These are phyloP conservation scores for Hordeum vulgare DNA, from an alignment of 176 grass and related monocot genomes.

Conservation along the genomic window DNA sequence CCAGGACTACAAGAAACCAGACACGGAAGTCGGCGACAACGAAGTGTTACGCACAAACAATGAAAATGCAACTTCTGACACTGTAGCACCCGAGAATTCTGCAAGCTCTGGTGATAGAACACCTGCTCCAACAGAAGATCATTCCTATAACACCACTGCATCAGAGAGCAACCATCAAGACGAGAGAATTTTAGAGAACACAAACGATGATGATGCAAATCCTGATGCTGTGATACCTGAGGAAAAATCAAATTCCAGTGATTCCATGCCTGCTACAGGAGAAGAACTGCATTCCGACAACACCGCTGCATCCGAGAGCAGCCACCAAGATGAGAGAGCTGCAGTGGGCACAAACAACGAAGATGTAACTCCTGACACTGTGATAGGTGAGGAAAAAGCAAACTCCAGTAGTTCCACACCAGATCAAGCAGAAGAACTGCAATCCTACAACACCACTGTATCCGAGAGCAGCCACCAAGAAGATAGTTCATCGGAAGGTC, in stretches of 20 bases:
- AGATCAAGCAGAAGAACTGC: conserved; percentile 25
- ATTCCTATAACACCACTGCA: conserved; percentile 20
- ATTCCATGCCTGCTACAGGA: background rate
- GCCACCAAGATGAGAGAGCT: conserved; percentile 12
- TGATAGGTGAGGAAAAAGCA: background rate
- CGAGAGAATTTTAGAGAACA: conserved; percentile 4
- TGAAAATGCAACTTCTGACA: conserved; percentile 17
- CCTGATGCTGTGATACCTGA: background rate
- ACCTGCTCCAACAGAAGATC: conserved; percentile 22
- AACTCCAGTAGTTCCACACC: conserved; percentile 16
- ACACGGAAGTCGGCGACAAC: background rate
- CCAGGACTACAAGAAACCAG: conserved; percentile 17
- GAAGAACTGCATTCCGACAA: conserved; percentile 18
- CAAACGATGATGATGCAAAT: conserved; percentile 25
- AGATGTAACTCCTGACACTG: conserved; percentile 13
- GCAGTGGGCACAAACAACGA: conserved; percentile 15
- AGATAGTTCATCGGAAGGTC: conserved; percentile 38
- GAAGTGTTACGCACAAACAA: conserved; percentile 25
- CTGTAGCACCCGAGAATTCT: conserved; percentile 1
- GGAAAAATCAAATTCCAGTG: conserved; percentile 12
- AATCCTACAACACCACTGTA: conserved; percentile 19
- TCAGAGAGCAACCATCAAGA: conserved; percentile 27
- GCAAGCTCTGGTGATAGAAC: conserved; percentile 15
- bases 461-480: conserved; percentile 32
- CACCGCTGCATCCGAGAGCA: conserved; percentile 23